A percentile compares a stretch with the other conserved stretches of the same genome.
phyloP scores from a whole-genome alignment of 805 yeast genomes.

The Kodamaea laetipori region DNA sequence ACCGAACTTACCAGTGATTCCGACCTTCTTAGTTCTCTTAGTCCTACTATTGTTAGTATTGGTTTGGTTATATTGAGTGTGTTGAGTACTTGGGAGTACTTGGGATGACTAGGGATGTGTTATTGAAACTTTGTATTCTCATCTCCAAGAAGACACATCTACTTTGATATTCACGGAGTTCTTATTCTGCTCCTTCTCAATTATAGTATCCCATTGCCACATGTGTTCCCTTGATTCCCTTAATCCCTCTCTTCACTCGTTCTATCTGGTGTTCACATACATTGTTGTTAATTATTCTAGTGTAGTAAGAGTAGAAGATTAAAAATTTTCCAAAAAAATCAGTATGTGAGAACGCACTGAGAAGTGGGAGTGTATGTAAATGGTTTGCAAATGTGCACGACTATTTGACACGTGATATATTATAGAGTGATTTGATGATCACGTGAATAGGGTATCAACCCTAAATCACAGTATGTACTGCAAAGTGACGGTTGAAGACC shows the following conservation, averaged over 20 bases:
- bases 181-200: no score
- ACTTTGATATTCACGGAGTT: no score
- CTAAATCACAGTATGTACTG: no score
- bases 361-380: background rate
- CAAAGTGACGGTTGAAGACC: no score
- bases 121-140: no score
- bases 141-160: no score
- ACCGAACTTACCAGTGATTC: slow-evolving; percentile 99
- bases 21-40: slow-evolving; percentile 99
- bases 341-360: slow-evolving; percentile 1
- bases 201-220: no score
- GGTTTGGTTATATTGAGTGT: background rate
- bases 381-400: slow-evolving; percentile 1
- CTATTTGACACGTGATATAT: background rate
- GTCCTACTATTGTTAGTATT: slow-evolving; percentile 70
- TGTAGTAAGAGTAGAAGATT: slow-evolving; percentile 15
- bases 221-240: background rate
- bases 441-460: slow-evolving; percentile 11
- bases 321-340: slow-evolving; percentile 14
- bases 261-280: slow-evolving; percentile 15
- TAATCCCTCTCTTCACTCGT: background rate
- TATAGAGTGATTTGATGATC: background rate
- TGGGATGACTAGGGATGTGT: no score
- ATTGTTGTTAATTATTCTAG: slow-evolving; percentile 18
- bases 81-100: no score